Evolutionary conservation across 164 flowering plant species (phyloP), one percentile per base, ranked within the genome.

Genomic region (Kalanchoe fedtschenkoi): DNA sequence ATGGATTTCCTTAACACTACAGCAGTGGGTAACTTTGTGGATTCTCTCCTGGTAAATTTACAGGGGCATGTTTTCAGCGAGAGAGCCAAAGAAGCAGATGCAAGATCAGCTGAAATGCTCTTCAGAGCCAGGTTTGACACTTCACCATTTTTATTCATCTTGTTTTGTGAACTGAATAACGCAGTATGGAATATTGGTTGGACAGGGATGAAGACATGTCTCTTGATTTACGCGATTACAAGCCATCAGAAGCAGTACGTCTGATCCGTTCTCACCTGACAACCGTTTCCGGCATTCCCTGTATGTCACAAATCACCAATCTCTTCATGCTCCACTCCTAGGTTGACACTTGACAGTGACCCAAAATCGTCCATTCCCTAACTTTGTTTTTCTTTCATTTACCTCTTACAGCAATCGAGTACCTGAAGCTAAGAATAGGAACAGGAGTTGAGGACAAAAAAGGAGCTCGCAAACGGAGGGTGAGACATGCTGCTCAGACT

Each of bases 51-150:
- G 34, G 37, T 43, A 19, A 54, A 68, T 63, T 26, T 67, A 28
- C 62, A 83, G 88, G 91, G 86, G 41, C 72, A 82, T 28, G 70
- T 72, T 53, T 77, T 37, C 62, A 65, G 63, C 51, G 42, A 64
- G 29, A 83, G 69, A 65, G 85, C 88, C 32, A 71, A 80, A n/a
- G 87, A 86, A 70, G 83, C 85, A 30, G 79, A 80, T 74, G 82
- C 79, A 53, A 71, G 68, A 63, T 80, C 85, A 65, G 61, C 72
- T 39, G 58, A 69, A 41, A 68, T 62, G 70, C 70, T 79, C 46
- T 30, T 74, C n/a, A 75, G 75, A 62, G 35, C 53, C 60, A 77
- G 81, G 91, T 83, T 63, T 33, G 61, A 56, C 55, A 0, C 58
- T 26, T 24, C n/a, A n/a, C 6, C 0, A 35, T 19, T 42, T 35